Evolutionary conservation across 2,329 filamentous ascomycete genomes (phyloP), one percentile per base, ranked within the genome.

Genomic region (Cryphonectria nitschkei): DNA sequence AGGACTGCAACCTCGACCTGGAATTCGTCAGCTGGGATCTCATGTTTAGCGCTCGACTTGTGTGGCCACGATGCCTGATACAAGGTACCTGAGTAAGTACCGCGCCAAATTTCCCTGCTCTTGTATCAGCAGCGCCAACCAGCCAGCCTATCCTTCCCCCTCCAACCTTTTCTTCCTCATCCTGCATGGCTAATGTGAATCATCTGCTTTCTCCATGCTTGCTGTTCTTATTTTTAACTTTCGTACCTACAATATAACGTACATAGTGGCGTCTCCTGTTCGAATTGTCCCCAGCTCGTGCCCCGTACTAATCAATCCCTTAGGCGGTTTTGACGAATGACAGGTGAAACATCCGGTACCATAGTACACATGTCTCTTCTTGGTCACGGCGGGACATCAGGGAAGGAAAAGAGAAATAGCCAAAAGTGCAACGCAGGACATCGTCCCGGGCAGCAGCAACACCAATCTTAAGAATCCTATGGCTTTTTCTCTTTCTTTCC

Each of bases 401-500:
- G 16, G 14, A 9, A 37, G 7, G 8, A 39, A 2, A 39, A 13
- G 11, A 39, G 9, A 39, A 9, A 39, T 6, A 7, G 2, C 22
- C 22, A 8, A 22, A 50, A 7, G 34, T 37, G 34, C 29, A 58
- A 19, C 29, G 29, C 52, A 56, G 52, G 52, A 14, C 52, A 26
- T 32, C 26, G n/a, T 56, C 29, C 52, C 52, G 52, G 11, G 52
- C 61, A 26, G 32, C 19, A 37, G 46, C 46, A n/a, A 50, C 46
- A n/a, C 46, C 58, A 69, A 62, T 52, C 56, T 29, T 34, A 50
- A 39, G 5, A 32, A 64, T 65, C 60, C 65, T 68, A 54, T 34
- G 50, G 46, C 50, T 66, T 56, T 69, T 46, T 67, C 37, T 39
- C 37, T 39, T 39, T 65, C 11, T 66, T 43, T 64, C 60, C 52